phyloP scores from a whole-genome alignment of 257 asterid species.

The Solanum rostratum region DNA sequence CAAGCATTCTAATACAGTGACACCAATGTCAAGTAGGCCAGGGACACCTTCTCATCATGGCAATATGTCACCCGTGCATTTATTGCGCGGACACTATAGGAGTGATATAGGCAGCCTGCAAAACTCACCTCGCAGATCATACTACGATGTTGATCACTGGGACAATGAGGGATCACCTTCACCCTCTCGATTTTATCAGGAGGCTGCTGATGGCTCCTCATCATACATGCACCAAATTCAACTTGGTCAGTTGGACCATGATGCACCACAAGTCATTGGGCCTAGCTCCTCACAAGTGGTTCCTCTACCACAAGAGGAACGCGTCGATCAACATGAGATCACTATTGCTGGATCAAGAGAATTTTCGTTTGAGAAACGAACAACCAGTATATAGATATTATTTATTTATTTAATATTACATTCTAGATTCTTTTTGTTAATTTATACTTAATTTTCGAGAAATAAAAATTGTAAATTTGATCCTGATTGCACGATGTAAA shows the following conservation, averaged over 20 bases:
- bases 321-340: neutral
- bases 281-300: neutral
- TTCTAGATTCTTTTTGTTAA: neutral
- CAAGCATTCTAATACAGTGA: constrained; percentile 23
- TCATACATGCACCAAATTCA: constrained; percentile 9
- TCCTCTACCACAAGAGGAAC: neutral
- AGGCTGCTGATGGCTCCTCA: constrained; percentile 7
- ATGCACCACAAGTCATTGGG: neutral
- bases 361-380: constrained; percentile 1
- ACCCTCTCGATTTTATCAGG: constrained; percentile 21
- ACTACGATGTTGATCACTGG: constrained; percentile 26
- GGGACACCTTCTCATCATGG: constrained; percentile 45
- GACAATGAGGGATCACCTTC: constrained; percentile 30
- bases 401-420: neutral
- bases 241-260: neutral
- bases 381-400: neutral
- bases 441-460: neutral
- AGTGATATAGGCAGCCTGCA: constrained; percentile 24
- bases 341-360: neutral
- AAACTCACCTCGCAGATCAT: constrained; percentile 26
- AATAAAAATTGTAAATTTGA: neutral
- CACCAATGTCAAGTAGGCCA: constrained; percentile 53
- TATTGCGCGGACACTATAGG: constrained; percentile 36
- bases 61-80: constrained; percentile 69
- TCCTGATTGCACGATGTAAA: neutral